These are phyloP conservation scores for Trametes cubensis DNA, from an alignment of 768 basidiomycete genomes.

Conservation along the genomic window DNA sequence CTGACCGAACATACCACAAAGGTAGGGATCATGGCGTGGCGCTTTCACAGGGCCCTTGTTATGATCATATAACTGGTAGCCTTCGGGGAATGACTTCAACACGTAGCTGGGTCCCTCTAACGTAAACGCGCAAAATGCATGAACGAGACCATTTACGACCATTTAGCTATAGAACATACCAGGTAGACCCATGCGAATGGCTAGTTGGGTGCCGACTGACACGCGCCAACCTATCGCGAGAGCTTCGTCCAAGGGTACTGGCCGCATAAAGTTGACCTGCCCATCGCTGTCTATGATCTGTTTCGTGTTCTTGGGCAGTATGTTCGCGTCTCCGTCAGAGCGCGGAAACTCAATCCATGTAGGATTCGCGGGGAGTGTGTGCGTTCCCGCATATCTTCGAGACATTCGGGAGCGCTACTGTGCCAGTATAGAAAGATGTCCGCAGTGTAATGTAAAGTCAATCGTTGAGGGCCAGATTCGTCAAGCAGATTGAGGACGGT, in stretches of 20 bases:
- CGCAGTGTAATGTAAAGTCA: no score
- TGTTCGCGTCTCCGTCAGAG: conserved; percentile 57
- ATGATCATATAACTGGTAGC: conserved; percentile 76
- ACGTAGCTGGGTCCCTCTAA: conserved; percentile 59
- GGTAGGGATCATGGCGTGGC: conserved; percentile 77
- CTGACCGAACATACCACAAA: conserved; percentile 56
- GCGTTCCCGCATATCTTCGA: conserved; percentile 12
- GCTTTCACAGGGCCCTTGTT: conserved; percentile 58
- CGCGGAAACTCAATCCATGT: conserved; percentile 59
- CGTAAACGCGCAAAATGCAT: conserved; percentile 9
- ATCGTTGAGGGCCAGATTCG: no score
- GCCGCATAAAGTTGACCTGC: conserved; percentile 72
- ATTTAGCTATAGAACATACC: conserved; percentile 40
- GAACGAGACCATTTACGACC: neutral
- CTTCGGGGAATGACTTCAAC: conserved; percentile 63
- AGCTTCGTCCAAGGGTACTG: conserved; percentile 51
- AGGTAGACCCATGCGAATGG: conserved; percentile 48
- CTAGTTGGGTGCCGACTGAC: conserved; percentile 44
- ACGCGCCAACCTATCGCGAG: conserved; percentile 58
- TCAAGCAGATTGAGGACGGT: no score
- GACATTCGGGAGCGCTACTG: conserved; percentile 7
- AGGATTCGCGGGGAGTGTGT: conserved; percentile 52
- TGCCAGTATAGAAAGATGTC: no score
- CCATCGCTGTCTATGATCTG: conserved; percentile 58
- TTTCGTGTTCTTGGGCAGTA: conserved; percentile 62